Evolutionary conservation across 805 yeast genomes (phyloP), one percentile per base, ranked within the genome.

Genomic region (Grigorovia humatica): DNA sequence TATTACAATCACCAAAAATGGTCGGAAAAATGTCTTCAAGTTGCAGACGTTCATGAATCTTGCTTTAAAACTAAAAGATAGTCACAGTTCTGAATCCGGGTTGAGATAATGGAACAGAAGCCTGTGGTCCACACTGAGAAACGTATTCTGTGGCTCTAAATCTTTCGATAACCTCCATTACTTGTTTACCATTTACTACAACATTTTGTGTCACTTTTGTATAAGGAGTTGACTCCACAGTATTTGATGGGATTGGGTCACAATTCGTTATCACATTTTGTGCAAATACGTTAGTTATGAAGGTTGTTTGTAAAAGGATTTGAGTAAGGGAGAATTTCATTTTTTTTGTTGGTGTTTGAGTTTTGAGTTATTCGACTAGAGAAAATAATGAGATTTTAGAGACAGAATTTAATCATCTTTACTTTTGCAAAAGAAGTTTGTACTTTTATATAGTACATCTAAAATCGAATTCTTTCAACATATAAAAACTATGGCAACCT

Each of bases 161-260:
- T 47, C 55, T 56, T 47, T 60, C 63, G 38, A 57, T 48, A 5
- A 63, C 55, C 4, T 56, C 63, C 9, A 58, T 49, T 47, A 53
- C 52, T 9, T 58, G 43, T 19, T 19, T 51, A 19, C 64, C 66
- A 48, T 54, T 52, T 0, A 52, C 51, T 4, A 58, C 27, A 19
- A 55, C 50, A 17, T 59, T 57, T 13, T 58, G 55, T 1, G 62
- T 57, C 2, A 51, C 42, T 1, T 55, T 45, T 4, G 67, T 58
- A 43, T 61, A 60, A 38, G 69, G 65, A 7, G 64, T 57, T 3
- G 56, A 30, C 19, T 59, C 68, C 4, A 58, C 38, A n/a, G 56
- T 51, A 15, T 58, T 58, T n/a, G 56, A 50, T 27, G 67, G 62
- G 11, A 58, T 46, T 7, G 58, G 44, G 6, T 57, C 58, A 46